A percentile compares a stretch with the other conserved stretches of the same genome.
These are phyloP conservation scores for Leccinum ochraceum DNA, from an alignment of 768 basidiomycete species.

Conservation along the genomic window DNA sequence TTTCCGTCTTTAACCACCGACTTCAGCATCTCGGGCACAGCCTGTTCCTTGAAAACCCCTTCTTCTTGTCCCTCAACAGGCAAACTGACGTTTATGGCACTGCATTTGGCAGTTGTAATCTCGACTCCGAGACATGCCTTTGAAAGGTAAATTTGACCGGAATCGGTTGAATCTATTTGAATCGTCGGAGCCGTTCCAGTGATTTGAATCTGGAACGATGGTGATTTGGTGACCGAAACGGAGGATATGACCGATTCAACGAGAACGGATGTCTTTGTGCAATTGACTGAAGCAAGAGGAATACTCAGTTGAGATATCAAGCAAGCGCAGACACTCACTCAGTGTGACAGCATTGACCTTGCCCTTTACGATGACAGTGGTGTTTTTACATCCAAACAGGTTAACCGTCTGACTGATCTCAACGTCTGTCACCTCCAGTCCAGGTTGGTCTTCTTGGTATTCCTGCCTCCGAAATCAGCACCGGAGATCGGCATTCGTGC, in stretches of 20 bases:
- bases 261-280: conserved; percentile 82
- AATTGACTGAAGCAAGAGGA: conserved; percentile 61
- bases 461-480: conserved; percentile 54
- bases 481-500: background rate
- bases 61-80: conserved; percentile 89
- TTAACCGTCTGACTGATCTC: conserved; percentile 85
- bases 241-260: conserved; percentile 93
- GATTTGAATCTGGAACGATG: conserved; percentile 92
- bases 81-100: conserved; percentile 86
- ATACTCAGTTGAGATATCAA: conserved; percentile 6
- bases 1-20: conserved; percentile 80
- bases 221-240: conserved; percentile 85
- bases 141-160: conserved; percentile 92
- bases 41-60: conserved; percentile 85
- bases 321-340: conserved; percentile 43
- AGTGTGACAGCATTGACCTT: conserved; percentile 95
- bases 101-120: conserved; percentile 94
- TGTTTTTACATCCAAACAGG: conserved; percentile 87
- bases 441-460: conserved; percentile 81
- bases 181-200: conserved; percentile 89
- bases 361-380: conserved; percentile 80
- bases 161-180: conserved; percentile 92
- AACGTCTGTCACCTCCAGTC: conserved; percentile 71
- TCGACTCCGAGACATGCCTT: conserved; percentile 77
- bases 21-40: conserved; percentile 96